Evolutionary conservation across 352 stramenopile genomes (phyloP), one percentile per base, ranked within the genome.

Genomic region (Phytophthora lateralis): DNA sequence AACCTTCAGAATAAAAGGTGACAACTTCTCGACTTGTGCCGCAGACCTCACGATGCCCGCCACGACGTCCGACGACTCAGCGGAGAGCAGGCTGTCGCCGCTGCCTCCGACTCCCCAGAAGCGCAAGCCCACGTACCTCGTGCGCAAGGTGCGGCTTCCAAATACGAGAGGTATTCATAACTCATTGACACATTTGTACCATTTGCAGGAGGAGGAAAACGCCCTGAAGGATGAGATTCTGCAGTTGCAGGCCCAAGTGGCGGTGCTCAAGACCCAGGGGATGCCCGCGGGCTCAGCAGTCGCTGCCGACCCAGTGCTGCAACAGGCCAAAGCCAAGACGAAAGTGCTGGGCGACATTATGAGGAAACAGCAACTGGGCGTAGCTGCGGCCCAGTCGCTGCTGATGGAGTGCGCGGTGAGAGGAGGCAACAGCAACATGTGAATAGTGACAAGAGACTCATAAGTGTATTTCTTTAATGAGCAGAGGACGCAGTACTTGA

Each of bases 121-220:
- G 44, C 63, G 63, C 63, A 71, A 63, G 20, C 45, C 53, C 26
- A 68, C 60, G 60, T 69, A 69, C n/a, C 45, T 69, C 38, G 54
- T 69, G 20, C 60, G 53, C 30, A 68, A 68, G 39, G 52, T 63
- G 14, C 12, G 24, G 24, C 15, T 24, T 15, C 24, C 10, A 2
- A 47, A 35, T 44, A 21, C 3, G 11, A 18, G 34, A 11, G 14
- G 1, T 32, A 10, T 32, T 6, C 27, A 32, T 32, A 5, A 2
- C 8, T 6, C 27, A 44, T 44, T 44, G 39, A 45, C 17, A 6
- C 12, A 17, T 20, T 48, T 27, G 11, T 6, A 48, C 9, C 4
- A 2, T 8, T 26, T 64, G 18, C 39, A 66, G 60, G 53, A 68
- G 20, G 52, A 68, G 26, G 26, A 54, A 12, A 44, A 45, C 12